These are phyloP conservation scores for Trichophaea hybrida DNA, from an alignment of 2,329 filamentous ascomycete genomes.

Conservation along the genomic window DNA sequence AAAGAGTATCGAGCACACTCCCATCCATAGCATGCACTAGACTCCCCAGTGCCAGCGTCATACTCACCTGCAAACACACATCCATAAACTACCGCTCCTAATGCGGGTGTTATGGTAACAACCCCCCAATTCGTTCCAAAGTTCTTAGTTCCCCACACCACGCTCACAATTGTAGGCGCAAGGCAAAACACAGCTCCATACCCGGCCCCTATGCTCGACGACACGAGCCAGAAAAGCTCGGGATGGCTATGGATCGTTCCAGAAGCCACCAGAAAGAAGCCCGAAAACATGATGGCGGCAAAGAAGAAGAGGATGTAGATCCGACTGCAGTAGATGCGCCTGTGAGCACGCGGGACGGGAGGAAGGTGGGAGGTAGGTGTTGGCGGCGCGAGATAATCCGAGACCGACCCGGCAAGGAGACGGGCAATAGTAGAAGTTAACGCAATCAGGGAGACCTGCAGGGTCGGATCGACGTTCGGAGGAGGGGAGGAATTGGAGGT, in stretches of 20 bases:
- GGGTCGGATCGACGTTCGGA: conserved; percentile 53
- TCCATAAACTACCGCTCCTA: conserved; percentile 81
- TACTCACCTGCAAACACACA: conserved; percentile 74
- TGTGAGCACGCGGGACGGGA: conserved; percentile 31
- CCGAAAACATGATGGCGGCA: conserved; percentile 56
- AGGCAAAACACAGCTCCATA: conserved; percentile 87
- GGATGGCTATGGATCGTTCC: conserved; percentile 60
- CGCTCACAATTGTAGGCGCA: conserved; percentile 82
- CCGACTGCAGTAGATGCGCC: conserved; percentile 32
- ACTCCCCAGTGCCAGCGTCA: conserved; percentile 34
- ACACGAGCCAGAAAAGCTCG: conserved; percentile 73
- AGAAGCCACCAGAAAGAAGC: conserved; percentile 63
- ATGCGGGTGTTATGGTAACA: conserved; percentile 76
- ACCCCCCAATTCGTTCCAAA: conserved; percentile 98
- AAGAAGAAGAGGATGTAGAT: conserved; percentile 66
- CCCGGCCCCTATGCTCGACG: conserved; percentile 69
- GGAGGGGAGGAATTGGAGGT: conserved; percentile 32
- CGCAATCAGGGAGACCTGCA: conserved; percentile 85
- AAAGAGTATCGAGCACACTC: conserved; percentile 69
- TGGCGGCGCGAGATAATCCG: conserved; percentile 66
- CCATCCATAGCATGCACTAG: conserved; percentile 41
- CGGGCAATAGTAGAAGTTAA: conserved; percentile 81
- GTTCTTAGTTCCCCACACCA: conserved; percentile 97
- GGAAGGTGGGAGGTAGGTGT: conserved; percentile 24
- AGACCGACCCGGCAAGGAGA: conserved; percentile 75